These are phyloP conservation scores for Aspergillus carlsbadensis DNA, from an alignment of 495 filamentous ascomycete genomes.

Conservation along the genomic window DNA sequence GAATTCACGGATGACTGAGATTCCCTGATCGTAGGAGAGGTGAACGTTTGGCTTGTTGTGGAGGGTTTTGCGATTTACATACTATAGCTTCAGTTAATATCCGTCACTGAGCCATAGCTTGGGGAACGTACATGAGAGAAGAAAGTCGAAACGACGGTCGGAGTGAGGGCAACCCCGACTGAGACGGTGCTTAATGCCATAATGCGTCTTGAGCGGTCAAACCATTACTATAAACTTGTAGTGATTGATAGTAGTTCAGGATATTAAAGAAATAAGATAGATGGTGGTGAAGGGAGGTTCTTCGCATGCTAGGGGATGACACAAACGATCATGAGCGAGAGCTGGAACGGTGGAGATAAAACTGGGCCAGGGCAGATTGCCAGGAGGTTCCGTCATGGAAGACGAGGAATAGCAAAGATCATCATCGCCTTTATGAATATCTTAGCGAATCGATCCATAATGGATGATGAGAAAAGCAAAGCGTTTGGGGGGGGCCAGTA, in stretches of 20 bases:
- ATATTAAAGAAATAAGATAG: background rate
- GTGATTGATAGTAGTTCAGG: background rate
- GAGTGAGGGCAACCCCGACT: constrained; percentile 71
- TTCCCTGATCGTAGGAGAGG: constrained; percentile 90
- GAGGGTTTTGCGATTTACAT: constrained; percentile 72
- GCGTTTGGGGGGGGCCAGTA: no score
- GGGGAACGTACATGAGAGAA: constrained; percentile 65
- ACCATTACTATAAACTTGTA: background rate
- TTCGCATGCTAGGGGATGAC: background rate
- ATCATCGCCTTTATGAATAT: background rate
- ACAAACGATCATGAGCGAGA: background rate
- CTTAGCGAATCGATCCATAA: no score
- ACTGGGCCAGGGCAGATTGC: background rate
- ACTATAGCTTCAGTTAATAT: constrained; percentile 48
- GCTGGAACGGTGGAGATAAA: no score
- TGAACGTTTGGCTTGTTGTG: constrained; percentile 78
- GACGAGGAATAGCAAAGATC: background rate
- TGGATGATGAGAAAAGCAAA: no score
- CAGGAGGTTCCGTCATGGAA: background rate
- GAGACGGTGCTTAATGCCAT: constrained; percentile 74
- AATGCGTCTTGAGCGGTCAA: background rate
- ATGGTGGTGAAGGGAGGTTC: background rate
- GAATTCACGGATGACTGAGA: constrained; percentile 84
- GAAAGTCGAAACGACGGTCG: constrained; percentile 74
- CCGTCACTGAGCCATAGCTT: background rate